Base-by-base conservation (phyloP, 148 eudicot species). In the Diospyros lotus region DNA sequence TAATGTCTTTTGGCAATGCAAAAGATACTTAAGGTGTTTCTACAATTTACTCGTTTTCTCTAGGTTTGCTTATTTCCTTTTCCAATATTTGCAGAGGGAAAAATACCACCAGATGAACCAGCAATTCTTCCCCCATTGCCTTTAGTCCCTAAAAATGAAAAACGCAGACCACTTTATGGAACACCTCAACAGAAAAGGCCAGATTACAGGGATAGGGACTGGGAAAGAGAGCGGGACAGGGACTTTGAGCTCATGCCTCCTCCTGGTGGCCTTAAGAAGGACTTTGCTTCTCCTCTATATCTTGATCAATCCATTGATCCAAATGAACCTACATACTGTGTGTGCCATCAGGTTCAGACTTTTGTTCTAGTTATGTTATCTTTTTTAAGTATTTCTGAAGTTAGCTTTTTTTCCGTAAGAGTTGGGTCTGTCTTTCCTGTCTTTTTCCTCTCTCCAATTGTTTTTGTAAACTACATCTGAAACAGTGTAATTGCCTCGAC, bases 241-340 rank as follows among this genome's bases (percentile, higher is more conserved):
- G 98, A 95, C 82, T 95, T 90, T 64, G 98, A 95, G 84, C 89
- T 95, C 82, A 95, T 95, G 97, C 98, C 98, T 79, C 98, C 98
- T 74, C 98, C 98, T 68, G 91, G 97, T n/a, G 84, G 91, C 83
- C 82, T 85, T 63, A 95, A 88, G 80, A 92, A 82, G 86, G 98
- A 92, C 42, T 90, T 87, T 76, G 78, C 92, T 75, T 74, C 89
- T 63, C 93, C 96, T 54, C 86, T 85, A 66, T 93, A 95, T 69
- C 78, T 84, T 72, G 97, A 92, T 79, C 98, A 95, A 74, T 93
- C 97, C 42, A 91, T 92, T 81, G 98, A 95, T 78, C 98, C 98
- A 70, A 92, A 95, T 83, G 98, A 95, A 81, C 97, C 97, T 15
- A 95, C 91, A 66, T 95, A 95, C 75, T 95, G 98, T 73, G 87